Base-by-base conservation (phyloP, 768 basidiomycete species). In the Sporobolomyces phaffii region DNA sequence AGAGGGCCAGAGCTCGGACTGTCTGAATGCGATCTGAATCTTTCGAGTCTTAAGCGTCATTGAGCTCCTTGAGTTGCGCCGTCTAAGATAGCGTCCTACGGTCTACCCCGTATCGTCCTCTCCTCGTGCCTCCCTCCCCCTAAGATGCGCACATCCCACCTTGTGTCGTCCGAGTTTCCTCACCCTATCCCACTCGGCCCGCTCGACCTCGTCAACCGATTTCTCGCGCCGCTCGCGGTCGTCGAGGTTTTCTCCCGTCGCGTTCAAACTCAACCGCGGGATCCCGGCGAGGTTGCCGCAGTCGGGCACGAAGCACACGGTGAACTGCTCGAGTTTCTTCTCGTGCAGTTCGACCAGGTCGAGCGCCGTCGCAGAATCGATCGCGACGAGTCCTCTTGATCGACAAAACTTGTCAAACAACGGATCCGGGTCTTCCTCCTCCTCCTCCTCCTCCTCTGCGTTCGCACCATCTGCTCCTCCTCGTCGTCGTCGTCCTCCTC, bases 271-370 rank as follows among this genome's bases (percentile, higher is more conserved):
- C 10, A 72, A 36, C 4, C 45, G 63, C n/a, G 71, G 64, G 15
- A 60, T 20, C 11, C 71, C 71, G 8, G 71, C 56, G 3, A 45
- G 13, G 38, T 61, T 34, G 11, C 60, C 28, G 38, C 67, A 69
- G 28, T 62, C 66, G 11, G 71, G 60, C 18, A 29, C 31, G 31
- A 52, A 14, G 53, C 71, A 72, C 2, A 69, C 10, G 8, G 9
- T 26, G 58, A 68, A 65, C 22, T 17, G 7, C 5, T 54, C 43
- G 26, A 38, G 26, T 18, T 43, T 45, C 40, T 4, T 28, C 10
- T 87, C 73, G 81, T 77, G 20, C 81, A 91, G 40, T 90, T 93
- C 78, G 77, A 76, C 52, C 88, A 91, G 58, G 82, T 85, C 60
- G 86, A 87, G 62, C 78, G 81, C 34, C 84, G 89, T 3, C 82